A percentile compares a stretch with the other conserved stretches of the same genome.
These are phyloP conservation scores for Plantago elongata DNA, from an alignment of 257 asterid species.

Conservation along the genomic window DNA sequence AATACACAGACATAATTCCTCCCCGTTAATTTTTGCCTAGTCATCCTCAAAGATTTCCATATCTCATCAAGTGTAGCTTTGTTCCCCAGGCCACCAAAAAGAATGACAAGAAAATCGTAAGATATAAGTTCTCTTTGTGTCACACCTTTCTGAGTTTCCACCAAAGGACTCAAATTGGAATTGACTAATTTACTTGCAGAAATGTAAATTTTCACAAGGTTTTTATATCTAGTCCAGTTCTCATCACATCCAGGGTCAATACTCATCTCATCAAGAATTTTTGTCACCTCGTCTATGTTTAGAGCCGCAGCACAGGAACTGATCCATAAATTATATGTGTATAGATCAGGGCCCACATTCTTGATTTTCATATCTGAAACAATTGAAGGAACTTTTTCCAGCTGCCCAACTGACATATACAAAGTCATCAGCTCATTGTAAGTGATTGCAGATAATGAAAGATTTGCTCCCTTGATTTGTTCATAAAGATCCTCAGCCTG, in stretches of 20 bases:
- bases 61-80: slow-evolving; percentile 69
- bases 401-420: slow-evolving; percentile 76
- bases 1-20: slow-evolving; percentile 57
- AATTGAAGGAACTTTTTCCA: slow-evolving; percentile 59
- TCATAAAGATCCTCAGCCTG: slow-evolving; percentile 69
- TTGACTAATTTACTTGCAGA: slow-evolving; percentile 47
- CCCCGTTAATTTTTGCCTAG: slow-evolving; percentile 70
- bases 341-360: slow-evolving; percentile 57
- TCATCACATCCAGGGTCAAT: slow-evolving; percentile 40
- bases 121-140: slow-evolving; percentile 83
- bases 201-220: slow-evolving; percentile 62
- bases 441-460: slow-evolving; percentile 61
- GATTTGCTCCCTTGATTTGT: slow-evolving; percentile 53
- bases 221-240: slow-evolving; percentile 60
- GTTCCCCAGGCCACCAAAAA: slow-evolving; percentile 69
- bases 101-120: slow-evolving; percentile 71
- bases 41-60: slow-evolving; percentile 69
- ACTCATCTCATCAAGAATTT: slow-evolving; percentile 62
- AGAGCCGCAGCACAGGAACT: slow-evolving; percentile 82
- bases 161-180: slow-evolving; percentile 41
- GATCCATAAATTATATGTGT: slow-evolving; percentile 76
- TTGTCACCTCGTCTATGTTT: slow-evolving; percentile 53
- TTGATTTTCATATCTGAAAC: slow-evolving; percentile 60
- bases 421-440: slow-evolving; percentile 91
- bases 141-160: slow-evolving; percentile 58